phyloP scores from a whole-genome alignment of 306 rosid genomes.

The Albizia julibrissin region DNA sequence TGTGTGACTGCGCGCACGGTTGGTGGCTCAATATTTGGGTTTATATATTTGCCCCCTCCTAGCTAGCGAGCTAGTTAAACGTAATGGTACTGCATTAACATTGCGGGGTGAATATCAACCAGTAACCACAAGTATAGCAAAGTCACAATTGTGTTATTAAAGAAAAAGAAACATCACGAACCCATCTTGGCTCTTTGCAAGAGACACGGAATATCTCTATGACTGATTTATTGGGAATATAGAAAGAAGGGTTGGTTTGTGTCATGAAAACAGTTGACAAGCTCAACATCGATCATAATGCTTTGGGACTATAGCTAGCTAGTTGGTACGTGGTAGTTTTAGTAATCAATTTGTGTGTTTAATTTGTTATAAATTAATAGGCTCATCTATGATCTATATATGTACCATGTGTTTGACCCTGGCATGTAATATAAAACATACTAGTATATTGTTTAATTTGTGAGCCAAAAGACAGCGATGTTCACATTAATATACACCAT shows the following conservation, averaged over 20 bases:
- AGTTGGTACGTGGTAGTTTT: background rate
- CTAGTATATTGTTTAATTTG: background rate
- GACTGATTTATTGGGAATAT: background rate
- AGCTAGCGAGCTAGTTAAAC: background rate
- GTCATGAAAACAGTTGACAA: conserved; percentile 37
- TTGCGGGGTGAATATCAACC: background rate
- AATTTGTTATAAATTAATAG: background rate
- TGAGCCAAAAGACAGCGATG: conserved; percentile 12
- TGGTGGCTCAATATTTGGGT: background rate
- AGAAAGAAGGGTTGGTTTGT: background rate
- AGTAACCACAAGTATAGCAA: background rate
- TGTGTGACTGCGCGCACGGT: background rate
- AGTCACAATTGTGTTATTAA: background rate
- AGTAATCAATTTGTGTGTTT: background rate
- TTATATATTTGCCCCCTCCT: background rate
- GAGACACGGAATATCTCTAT: conserved; percentile 30
- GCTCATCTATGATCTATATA: background rate
- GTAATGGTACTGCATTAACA: background rate
- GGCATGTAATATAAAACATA: background rate
- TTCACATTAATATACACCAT: background rate
- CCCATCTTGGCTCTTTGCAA: conserved; percentile 35
- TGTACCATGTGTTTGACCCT: conserved; percentile 19
- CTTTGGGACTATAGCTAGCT: background rate
- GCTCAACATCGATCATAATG: background rate
- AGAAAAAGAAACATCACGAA: background rate